Evolutionary conservation across 768 basidiomycete species (phyloP), one percentile per base, ranked within the genome.

Genomic region (Macrolepiota fuliginosa): DNA sequence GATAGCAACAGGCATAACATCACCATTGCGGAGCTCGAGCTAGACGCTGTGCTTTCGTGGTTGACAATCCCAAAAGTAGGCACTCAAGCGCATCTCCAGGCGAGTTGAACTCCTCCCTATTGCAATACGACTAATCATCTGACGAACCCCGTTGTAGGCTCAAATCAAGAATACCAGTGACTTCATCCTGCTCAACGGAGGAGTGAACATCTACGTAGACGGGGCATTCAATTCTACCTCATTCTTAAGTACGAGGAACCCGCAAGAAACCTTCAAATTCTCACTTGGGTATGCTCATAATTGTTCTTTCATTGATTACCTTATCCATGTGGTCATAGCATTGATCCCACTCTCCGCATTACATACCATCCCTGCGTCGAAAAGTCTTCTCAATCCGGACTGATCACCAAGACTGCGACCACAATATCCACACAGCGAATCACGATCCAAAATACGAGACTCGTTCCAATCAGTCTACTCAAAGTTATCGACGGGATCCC

Each of bases 151-250:
- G 62, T 19, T 25, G 4, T 47, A 78, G 78, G 75, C 77, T 0
- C 72, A 71, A 35, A 73, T 80, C 7, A 72, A 68, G 55, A 80
- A 80, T 61, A 69, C 71, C 1, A 78, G 77, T 0, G 73, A 78
- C 39, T 79, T 74, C 52, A 72, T 76, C 0, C 65, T 80, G 7
- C 64, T 79, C 13, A 63, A 59, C 1, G 79, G 79, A 0, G 64
- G 56, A 0, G 75, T 74, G 0, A 78, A 71, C 54, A 69, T 79
- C 29, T 79, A 77, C 58, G 75, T 80, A 1, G 76, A 80, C 56
- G 77, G 78, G 7, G 76, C 73, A 61, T 79, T 79, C 66, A 77
- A 76, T 7, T 73, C 77, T 19, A 67, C 71, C 9, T 73, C 76
- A 0, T 53, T 54, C n/a, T 61, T 81, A 6, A 72, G 74, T 2